Evolutionary conservation across 2,329 filamentous ascomycete genomes (phyloP), one percentile per base, ranked within the genome.

Genomic region (Alternaria sp.): DNA sequence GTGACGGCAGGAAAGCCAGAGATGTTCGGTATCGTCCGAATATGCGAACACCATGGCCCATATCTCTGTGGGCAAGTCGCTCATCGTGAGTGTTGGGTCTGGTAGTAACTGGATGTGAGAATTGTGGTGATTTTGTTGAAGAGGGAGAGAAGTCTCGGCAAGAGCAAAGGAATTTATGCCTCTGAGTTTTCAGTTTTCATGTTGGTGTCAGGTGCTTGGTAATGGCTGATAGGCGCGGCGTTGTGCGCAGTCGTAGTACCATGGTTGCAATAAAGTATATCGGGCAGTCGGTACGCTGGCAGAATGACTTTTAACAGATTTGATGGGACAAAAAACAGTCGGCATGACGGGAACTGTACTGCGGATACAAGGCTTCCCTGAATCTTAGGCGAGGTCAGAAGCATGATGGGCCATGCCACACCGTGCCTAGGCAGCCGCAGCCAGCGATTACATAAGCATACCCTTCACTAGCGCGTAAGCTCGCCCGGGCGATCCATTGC

Each of bases 401-500:
- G n/a, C n/a, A n/a, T n/a, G n/a, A n/a, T n/a, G n/a, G n/a, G n/a
- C n/a, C n/a, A n/a, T n/a, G n/a, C n/a, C n/a, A n/a, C n/a, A n/a
- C n/a, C n/a, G n/a, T n/a, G n/a, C n/a, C n/a, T n/a, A n/a, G n/a
- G n/a, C n/a, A n/a, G n/a, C n/a, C n/a, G 32, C 10, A 17, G 54
- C 55, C 3, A 2, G 36, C 3, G 36, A n/a, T 61, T 61, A 61
- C 36, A 40, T 61, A 61, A 61, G 23, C 23, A 45, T 19, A 32
- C 21, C 32, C 17, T 57, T 46, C 15, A 55, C 56, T 57, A 55
- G 53, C 53, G 59, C 53, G 26, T 51, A 44, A 47, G 45, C 46
- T 61, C 45, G 15, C 26, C 36, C n/a, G 36, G 36, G 2, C 15
- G 36, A 40, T 40, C 36, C 3, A 40, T 40, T 6, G 36, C 36